Percentiles rank a stretch among this genome's conserved stretches.
phyloP scores from a whole-genome alignment of 1,139 yeast genomes.

The Suhomyces chickasaworum region DNA sequence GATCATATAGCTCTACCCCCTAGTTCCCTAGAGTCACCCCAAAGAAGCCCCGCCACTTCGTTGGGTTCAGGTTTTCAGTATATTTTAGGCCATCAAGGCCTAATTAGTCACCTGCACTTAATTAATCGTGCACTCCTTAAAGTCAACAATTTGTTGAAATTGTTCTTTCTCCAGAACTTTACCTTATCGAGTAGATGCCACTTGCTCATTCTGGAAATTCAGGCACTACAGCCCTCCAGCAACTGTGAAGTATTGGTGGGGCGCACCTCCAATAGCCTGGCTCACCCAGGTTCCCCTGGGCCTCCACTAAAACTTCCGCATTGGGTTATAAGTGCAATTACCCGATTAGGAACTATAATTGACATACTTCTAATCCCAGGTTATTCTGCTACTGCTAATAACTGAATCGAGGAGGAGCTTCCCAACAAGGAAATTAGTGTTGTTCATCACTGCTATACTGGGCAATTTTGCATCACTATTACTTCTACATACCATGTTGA shows the following conservation, averaged over 20 bases:
- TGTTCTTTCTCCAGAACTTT: neutral
- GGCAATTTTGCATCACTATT: constrained; percentile 9
- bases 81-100: neutral
- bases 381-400: neutral
- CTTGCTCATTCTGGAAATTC: constrained; percentile 6
- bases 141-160: neutral
- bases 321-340: constrained; percentile 15
- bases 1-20: neutral
- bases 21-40: neutral
- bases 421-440: constrained; percentile 13
- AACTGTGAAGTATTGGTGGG: too few relatives aligned
- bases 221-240: constrained; percentile 4
- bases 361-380: constrained; percentile 1
- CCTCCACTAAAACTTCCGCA: constrained; percentile 8
- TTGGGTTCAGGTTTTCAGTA: neutral
- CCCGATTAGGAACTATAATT: constrained; percentile 20
- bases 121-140: neutral
- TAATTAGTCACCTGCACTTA: neutral
- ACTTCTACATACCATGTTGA: neutral
- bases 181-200: neutral
- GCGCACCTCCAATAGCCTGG: neutral
- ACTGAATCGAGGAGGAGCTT: constrained; percentile 6
- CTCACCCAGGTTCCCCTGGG: too few relatives aligned
- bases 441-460: constrained; percentile 9
- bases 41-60: neutral